Percentiles rank a stretch among this genome's conserved stretches.
Evolutionary conservation across 306 rosid genomes (phyloP).

Genomic region (Canavalia gladiata): DNA sequence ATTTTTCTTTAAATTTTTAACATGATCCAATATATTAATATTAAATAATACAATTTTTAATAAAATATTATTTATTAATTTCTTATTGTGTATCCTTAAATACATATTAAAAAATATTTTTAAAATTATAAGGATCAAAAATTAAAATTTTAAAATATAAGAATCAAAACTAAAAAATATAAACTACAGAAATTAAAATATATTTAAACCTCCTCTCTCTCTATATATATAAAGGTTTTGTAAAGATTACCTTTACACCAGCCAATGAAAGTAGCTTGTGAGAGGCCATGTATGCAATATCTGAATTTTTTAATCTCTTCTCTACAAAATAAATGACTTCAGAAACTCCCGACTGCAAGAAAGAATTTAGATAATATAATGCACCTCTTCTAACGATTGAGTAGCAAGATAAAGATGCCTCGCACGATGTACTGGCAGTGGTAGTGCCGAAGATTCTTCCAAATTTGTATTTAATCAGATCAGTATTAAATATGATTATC

Average conservation of each 20-base stretch:
- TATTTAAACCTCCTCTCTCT: too few relatives aligned
- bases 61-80: too few relatives aligned
- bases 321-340: conserved; percentile 88
- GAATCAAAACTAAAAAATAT: too few relatives aligned
- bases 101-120: too few relatives aligned
- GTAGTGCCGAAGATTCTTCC: background rate
- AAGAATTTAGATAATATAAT: conserved; percentile 35
- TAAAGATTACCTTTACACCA: conserved; percentile 76
- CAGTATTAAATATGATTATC: conserved; percentile 15
- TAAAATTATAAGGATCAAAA: too few relatives aligned
- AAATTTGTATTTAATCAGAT: conserved; percentile 1
- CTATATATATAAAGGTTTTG: background rate
- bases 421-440: background rate
- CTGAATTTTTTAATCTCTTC: conserved; percentile 75
- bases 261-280: conserved; percentile 87
- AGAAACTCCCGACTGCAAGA: conserved; percentile 83
- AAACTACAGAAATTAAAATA: too few relatives aligned
- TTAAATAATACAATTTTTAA: too few relatives aligned
- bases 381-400: background rate
- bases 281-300: conserved; percentile 73
- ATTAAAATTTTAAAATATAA: too few relatives aligned
- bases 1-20: too few relatives aligned
- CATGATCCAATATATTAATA: too few relatives aligned
- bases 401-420: background rate
- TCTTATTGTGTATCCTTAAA: too few relatives aligned